Percentiles rank a stretch among this genome's conserved stretches.
Conservation (phyloP, 2,329 filamentous ascomycete species). For the Sporothrix variecibatus region DNA sequence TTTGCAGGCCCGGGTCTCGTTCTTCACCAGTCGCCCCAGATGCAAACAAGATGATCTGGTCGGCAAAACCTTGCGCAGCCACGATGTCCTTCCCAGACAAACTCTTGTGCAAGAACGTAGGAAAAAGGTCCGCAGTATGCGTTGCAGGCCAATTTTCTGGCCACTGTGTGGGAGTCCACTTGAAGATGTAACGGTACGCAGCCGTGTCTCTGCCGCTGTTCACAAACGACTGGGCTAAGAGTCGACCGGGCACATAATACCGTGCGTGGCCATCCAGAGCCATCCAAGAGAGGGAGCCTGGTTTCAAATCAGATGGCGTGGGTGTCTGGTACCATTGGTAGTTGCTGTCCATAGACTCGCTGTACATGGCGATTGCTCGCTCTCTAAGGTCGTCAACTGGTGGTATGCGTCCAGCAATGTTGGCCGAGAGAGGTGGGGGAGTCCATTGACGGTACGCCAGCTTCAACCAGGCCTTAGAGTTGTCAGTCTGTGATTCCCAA, state of each 20-base stretch:
- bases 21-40: neutral
- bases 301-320: neutral
- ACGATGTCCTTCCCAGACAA: neutral
- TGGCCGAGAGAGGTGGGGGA: neutral
- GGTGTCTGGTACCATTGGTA: constrained; percentile 17
- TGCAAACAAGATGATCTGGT: constrained; percentile 14
- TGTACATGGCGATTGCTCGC: neutral
- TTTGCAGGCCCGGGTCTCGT: neutral
- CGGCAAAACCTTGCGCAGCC: neutral
- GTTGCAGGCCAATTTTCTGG: constrained; percentile 10
- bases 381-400: neutral
- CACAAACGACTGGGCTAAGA: neutral
- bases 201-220: neutral
- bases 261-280: constrained; percentile 6
- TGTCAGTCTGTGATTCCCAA: neutral
- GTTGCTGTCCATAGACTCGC: neutral
- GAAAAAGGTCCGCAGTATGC: constrained; percentile 6
- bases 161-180: constrained; percentile 8
- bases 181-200: constrained; percentile 12
- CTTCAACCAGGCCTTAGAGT: constrained; percentile 8
- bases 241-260: constrained; percentile 13
- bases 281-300: neutral
- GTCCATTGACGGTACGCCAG: neutral
- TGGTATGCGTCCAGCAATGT: constrained; percentile 10
- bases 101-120: constrained; percentile 3